Conservation (phyloP, 176 grass and related monocot species). For the Saccharum spontaneum region DNA sequence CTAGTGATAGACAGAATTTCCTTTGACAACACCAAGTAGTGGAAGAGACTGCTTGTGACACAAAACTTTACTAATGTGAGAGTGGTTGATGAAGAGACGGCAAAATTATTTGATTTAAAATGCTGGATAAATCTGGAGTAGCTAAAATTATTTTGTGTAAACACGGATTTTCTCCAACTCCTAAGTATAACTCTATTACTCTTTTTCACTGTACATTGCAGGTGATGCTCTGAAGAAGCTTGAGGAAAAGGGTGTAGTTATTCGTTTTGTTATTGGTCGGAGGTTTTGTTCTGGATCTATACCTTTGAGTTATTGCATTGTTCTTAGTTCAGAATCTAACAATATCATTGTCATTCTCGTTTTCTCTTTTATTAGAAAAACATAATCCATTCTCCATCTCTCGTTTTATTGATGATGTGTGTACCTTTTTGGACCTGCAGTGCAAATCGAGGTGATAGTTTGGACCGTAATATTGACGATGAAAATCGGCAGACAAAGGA, state of each 20-base stretch:
- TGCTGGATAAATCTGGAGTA: not conserved
- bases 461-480: conserved; percentile 92
- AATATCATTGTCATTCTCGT: not conserved
- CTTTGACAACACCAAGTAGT: not conserved
- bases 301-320: conserved; percentile 22
- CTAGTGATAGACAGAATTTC: not conserved
- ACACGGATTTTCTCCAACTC: conserved; percentile 7
- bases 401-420: conserved; percentile 17
- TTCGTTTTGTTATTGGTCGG: conserved; percentile 97
- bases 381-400: not conserved
- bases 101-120: not conserved
- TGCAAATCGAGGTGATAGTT: conserved; percentile 97
- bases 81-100: not conserved
- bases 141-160: not conserved
- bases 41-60: not conserved
- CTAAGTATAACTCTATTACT: conserved; percentile 22
- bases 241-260: conserved; percentile 83
- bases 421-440: conserved; percentile 45
- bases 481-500: conserved; percentile 80
- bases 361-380: not conserved
- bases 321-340: conserved; percentile 6
- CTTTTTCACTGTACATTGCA: conserved; percentile 45
- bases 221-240: conserved; percentile 92
- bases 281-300: conserved; percentile 59
- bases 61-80: not conserved